Percentiles rank a stretch among this genome's conserved stretches.
Evolutionary conservation across 257 asterid genomes (phyloP).

Genomic region (Solanum lycopersicoides): DNA sequence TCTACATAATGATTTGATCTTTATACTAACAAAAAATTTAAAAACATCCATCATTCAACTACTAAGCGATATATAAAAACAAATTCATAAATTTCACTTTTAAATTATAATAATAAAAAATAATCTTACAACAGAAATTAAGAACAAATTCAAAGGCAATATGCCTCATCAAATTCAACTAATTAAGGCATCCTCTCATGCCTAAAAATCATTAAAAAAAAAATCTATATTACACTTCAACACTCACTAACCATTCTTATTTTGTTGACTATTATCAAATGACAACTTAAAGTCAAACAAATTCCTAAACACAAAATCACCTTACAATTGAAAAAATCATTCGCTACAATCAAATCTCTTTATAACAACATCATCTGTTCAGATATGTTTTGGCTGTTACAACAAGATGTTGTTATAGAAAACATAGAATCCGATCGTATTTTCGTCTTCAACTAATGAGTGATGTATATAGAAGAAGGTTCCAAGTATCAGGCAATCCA

Average conservation of each 20-base stretch:
- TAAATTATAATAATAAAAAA: background rate
- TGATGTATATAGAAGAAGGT: slow-evolving; percentile 52
- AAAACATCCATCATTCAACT: background rate
- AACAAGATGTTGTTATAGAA: background rate
- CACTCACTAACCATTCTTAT: background rate
- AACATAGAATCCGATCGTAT: background rate
- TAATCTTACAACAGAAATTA: background rate
- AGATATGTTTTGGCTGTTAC: background rate
- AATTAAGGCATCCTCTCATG: background rate
- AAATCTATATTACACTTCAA: background rate
- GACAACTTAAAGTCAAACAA: background rate
- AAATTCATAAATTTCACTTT: background rate
- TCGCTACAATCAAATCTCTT: background rate
- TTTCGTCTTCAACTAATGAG: slow-evolving; percentile 22
- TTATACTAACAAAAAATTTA: no score
- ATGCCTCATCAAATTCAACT: background rate
- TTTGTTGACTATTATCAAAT: background rate
- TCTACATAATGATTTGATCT: no score
- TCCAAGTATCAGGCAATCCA: slow-evolving; percentile 96
- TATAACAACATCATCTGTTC: background rate
- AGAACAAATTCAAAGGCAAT: background rate
- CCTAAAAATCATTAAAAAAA: background rate
- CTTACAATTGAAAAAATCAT: background rate
- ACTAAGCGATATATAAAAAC: background rate
- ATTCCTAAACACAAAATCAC: background rate